Conservation (phyloP, 805 yeast species). For the Yarrowia sp. region DNA sequence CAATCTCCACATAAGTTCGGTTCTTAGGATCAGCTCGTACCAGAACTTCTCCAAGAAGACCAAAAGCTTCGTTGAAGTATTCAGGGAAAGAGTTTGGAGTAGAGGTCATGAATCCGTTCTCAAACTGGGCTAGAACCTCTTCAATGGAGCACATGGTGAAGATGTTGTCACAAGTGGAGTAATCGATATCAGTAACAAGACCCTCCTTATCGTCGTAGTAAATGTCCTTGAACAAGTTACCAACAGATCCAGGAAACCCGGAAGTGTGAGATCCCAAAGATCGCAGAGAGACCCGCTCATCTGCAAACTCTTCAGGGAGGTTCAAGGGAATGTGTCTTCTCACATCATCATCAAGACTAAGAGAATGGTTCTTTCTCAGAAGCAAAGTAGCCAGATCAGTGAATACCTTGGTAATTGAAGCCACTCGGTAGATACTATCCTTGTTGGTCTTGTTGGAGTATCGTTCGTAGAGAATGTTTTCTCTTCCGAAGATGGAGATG, state of each 20-base stretch:
- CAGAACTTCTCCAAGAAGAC: not conserved
- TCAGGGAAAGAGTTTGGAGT: conserved; percentile 13
- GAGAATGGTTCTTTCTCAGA: not conserved
- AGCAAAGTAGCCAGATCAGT: conserved; percentile 1
- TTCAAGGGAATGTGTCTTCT: not conserved
- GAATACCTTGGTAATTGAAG: conserved; percentile 7
- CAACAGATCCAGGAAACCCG: conserved; percentile 4
- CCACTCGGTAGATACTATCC: not conserved
- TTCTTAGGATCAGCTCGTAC: not conserved
- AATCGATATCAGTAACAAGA: not conserved
- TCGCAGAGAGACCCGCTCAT: not conserved
- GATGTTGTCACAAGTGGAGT: not conserved
- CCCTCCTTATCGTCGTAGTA: not conserved
- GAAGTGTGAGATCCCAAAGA: conserved; percentile 12
- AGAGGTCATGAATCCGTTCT: not conserved
- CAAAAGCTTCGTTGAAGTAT: conserved; percentile 13
- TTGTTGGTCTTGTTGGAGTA: not conserved
- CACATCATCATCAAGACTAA: conserved; percentile 2
- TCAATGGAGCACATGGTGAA: not conserved
- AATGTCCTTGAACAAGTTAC: not conserved
- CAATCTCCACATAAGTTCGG: not conserved
- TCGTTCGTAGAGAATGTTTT: not conserved
- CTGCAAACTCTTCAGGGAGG: not conserved
- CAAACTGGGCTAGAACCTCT: not conserved
- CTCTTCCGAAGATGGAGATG: not conserved